Base-by-base conservation (phyloP, 306 rosid species). In the Erythrophleum fordii region DNA sequence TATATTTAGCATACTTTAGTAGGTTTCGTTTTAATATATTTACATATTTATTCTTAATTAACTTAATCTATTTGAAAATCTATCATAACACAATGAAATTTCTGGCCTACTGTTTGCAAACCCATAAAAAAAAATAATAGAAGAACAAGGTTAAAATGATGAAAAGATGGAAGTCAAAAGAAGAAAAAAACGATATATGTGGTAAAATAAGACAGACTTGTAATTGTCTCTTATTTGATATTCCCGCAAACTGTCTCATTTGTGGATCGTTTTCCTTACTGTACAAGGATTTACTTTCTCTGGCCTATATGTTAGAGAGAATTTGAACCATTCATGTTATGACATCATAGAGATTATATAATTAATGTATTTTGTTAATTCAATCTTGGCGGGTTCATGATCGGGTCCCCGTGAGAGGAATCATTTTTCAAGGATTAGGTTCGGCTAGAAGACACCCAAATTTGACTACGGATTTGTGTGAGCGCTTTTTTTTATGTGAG, bases 341-440 rank as follows among this genome's bases (percentile, higher is more conserved):
- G 66, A 80, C 59, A 71, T 74, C 62, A 75, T 72, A 53, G 62
- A 64, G 34, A 83, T 34, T 31, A 76, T 49, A 81, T 11, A 35
- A 64, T 23, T 44, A 6, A n/a, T 11, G 10, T 14, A 60, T 26
- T 26, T 26, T 60, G n/a, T 59, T 59, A 12, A 26, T 69, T 28
- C 42, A 66, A 68, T 66, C 68, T 60, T 79, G 58, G 75, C 55
- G 78, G 77, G 52, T 22, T 22, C 56, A 73, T 82, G 83, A 75
- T 61, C 68, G 70, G 86, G 88, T 87, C 84, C 88, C 88, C 53
- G 79, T 72, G 53, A 84, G 53, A 82, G 86, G 86, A 86, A 86
- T 88, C 87, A 77, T 72, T 88, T 71, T 68, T 68, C 82, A 79
- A 86, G 83, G 80, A 84, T 86, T 86, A 73, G 88, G 90, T 73